A percentile compares a stretch with the other conserved stretches of the same genome.
Conservation (phyloP, 768 basidiomycete species). For the Rhizopogon rudus region DNA sequence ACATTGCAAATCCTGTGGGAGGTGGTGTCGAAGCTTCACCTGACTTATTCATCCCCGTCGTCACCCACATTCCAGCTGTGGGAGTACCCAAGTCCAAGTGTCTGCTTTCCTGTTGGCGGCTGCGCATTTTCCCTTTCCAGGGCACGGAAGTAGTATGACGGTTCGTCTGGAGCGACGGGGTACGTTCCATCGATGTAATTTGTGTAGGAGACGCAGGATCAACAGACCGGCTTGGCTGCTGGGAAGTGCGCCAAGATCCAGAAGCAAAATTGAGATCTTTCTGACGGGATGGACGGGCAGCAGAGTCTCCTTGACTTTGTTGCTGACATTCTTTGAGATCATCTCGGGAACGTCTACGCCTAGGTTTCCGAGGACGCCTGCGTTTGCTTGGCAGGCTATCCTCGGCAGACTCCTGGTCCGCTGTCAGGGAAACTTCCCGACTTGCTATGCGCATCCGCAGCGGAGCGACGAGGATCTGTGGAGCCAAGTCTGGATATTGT, state of each 20-base stretch:
- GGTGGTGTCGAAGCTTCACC: not conserved
- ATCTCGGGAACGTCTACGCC: not conserved
- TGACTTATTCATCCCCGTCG: too few species aligned
- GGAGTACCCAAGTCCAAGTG: not conserved
- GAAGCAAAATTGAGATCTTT: not conserved
- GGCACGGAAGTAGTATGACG: not conserved
- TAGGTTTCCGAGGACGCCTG: not conserved
- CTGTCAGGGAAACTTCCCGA: not conserved
- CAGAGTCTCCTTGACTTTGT: not conserved
- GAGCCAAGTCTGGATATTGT: slow-evolving; percentile 29
- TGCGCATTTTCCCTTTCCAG: not conserved
- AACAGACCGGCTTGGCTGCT: slow-evolving; percentile 24
- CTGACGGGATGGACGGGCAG: not conserved
- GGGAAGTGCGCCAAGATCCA: slow-evolving; percentile 6
- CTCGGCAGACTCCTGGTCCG: not conserved
- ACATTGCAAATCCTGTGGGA: not conserved
- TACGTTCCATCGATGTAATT: not conserved
- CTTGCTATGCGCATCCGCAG: slow-evolving; percentile 9
- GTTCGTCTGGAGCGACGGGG: slow-evolving; percentile 1
- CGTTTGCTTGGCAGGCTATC: not conserved
- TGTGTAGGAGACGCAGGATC: not conserved
- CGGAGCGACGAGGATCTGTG: slow-evolving; percentile 27
- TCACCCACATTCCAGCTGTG: too few species aligned
- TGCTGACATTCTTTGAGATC: not conserved
- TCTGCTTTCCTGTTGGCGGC: not conserved